Evolutionary conservation across 208 protist species (phyloP).

Genomic region (Eutreptiella sp.): DNA sequence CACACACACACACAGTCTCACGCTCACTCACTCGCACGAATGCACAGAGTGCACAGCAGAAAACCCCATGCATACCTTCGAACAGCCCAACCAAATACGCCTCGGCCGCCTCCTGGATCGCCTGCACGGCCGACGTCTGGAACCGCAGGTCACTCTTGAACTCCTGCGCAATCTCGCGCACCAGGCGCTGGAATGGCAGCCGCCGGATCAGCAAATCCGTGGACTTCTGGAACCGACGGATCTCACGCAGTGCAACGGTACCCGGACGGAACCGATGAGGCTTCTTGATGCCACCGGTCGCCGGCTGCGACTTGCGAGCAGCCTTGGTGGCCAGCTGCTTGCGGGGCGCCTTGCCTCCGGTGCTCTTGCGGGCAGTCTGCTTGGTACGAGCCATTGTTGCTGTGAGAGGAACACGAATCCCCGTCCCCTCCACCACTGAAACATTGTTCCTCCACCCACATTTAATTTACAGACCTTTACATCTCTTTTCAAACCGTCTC

Average conservation of each 20-base stretch:
- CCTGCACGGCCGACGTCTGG: conserved; percentile 65
- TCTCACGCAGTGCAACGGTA: conserved; percentile 95
- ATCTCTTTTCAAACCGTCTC: too few relatives aligned
- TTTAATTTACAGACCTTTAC: too few relatives aligned
- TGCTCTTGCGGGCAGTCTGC: conserved; percentile 92
- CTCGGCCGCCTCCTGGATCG: conserved; percentile 81
- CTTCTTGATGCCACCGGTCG: conserved; percentile 89
- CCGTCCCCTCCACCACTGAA: too few relatives aligned
- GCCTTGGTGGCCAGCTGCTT: conserved; percentile 92
- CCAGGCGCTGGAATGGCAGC: conserved; percentile 74
- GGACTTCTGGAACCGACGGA: conserved; percentile 74
- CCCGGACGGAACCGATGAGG: conserved; percentile 92
- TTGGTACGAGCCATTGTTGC: conserved; percentile 97
- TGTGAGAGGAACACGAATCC: too few relatives aligned
- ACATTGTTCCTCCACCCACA: too few relatives aligned
- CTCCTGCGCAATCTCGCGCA: conserved; percentile 66
- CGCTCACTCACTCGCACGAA: too few relatives aligned
- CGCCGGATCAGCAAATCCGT: conserved; percentile 78
- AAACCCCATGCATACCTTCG: too few relatives aligned
- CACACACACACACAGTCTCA: too few relatives aligned
- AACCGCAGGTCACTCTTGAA: conserved; percentile 70
- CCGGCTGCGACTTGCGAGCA: conserved; percentile 79
- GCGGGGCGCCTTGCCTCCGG: conserved; percentile 96
- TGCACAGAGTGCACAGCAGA: too few relatives aligned
- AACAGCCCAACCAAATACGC: conserved; percentile 79